phyloP scores from a whole-genome alignment of 495 filamentous ascomycete genomes.

The Penicillium coffeae region DNA sequence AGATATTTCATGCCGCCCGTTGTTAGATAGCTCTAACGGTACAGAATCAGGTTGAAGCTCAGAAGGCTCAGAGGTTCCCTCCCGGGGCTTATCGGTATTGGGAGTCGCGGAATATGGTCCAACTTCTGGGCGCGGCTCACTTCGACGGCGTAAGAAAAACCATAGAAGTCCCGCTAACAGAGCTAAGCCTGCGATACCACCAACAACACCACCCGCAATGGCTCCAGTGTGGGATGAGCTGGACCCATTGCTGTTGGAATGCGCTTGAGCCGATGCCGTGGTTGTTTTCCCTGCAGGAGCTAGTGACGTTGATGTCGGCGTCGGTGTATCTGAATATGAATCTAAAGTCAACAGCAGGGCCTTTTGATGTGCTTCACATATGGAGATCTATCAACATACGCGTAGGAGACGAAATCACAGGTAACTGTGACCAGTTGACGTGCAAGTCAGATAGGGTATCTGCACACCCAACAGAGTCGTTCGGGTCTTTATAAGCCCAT shows the following conservation, averaged over 20 bases:
- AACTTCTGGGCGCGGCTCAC: too few relatives aligned
- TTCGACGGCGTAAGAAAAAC: neutral
- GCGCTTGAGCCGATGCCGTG: neutral
- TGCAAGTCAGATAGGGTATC: neutral
- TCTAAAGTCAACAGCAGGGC: too few relatives aligned
- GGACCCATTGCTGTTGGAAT: neutral
- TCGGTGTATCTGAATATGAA: neutral
- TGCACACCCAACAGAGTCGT: neutral
- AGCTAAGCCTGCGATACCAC: constrained; percentile 1
- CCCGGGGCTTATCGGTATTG: too few relatives aligned
- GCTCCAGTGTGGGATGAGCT: neutral
- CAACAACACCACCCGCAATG: constrained; percentile 4
- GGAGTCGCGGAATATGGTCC: too few relatives aligned
- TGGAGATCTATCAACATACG: too few relatives aligned
- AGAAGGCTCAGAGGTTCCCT: too few relatives aligned
- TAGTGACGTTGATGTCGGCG: constrained; percentile 1
- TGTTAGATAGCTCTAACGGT: too few relatives aligned
- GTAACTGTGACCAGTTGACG: too few relatives aligned
- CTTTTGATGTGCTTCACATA: too few relatives aligned
- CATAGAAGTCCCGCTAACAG: neutral
- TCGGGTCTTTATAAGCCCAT: neutral
- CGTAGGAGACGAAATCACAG: neutral
- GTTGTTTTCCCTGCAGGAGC: neutral
- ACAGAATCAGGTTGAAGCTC: too few relatives aligned
- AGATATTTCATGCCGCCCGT: too few relatives aligned